phyloP scores from a whole-genome alignment of 176 grass and related monocot genomes.

The Oryza officinalis region DNA sequence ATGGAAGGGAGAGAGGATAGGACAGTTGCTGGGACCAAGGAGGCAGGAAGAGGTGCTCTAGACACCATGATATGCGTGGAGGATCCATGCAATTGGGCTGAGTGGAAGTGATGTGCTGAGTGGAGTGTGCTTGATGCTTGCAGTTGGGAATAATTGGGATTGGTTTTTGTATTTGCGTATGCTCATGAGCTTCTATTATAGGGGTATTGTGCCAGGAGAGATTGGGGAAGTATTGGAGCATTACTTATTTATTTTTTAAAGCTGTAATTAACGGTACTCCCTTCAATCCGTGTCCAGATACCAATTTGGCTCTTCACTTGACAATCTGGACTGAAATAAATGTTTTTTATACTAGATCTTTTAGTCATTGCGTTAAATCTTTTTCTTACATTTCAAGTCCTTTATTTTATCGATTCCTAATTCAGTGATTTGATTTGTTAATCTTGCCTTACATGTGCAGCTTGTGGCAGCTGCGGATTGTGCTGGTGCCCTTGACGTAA shows the following conservation, averaged over 20 bases:
- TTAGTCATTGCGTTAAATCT: slow-evolving; percentile 5
- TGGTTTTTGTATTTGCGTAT: not conserved
- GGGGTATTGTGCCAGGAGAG: not conserved
- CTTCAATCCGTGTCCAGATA: not conserved
- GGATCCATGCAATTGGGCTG: too few species aligned
- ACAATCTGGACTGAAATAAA: not conserved
- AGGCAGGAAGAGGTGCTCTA: too few species aligned
- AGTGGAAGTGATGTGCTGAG: not conserved
- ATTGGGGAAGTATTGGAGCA: not conserved
- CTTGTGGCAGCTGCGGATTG: slow-evolving; percentile 95
- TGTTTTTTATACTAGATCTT: slow-evolving; percentile 18
- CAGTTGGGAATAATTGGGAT: not conserved
- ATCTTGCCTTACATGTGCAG: slow-evolving; percentile 53
- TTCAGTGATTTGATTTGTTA: slow-evolving; percentile 1
- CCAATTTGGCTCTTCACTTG: not conserved
- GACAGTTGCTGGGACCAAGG: too few species aligned
- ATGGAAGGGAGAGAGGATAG: too few species aligned
- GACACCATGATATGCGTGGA: too few species aligned
- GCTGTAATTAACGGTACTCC: not conserved
- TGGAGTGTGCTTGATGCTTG: not conserved
- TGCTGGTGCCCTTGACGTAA: slow-evolving; percentile 92
- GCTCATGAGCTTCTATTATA: not conserved
- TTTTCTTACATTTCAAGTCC: not conserved
- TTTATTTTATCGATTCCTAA: not conserved
- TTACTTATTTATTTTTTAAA: not conserved